phyloP scores from a whole-genome alignment of 192 early-diverging fungal species.

The Coemansia sp. region DNA sequence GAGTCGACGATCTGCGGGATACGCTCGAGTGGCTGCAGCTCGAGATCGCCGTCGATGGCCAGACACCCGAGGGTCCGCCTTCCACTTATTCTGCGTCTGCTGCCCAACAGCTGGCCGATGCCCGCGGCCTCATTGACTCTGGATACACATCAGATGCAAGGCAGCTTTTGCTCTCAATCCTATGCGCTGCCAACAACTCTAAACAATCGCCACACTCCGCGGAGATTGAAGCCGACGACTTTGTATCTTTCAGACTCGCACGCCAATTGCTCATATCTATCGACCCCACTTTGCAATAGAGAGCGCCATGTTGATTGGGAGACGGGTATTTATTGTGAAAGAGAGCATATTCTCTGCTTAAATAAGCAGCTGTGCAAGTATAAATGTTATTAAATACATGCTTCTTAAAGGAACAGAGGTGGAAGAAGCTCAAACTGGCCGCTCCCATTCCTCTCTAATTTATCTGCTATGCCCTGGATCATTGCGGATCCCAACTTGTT shows the following conservation, averaged over 20 bases:
- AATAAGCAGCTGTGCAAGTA: too few species aligned
- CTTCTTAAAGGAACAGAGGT: too few species aligned
- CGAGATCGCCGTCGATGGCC: neutral
- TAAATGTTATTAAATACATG: too few species aligned
- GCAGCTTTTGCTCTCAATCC: constrained; percentile 15
- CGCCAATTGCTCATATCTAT: neutral
- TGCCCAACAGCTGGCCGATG: constrained; percentile 4
- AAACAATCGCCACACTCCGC: too few species aligned
- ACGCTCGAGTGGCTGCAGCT: constrained; percentile 13
- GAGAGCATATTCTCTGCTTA: too few species aligned
- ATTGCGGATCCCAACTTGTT: too few species aligned
- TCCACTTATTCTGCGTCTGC: neutral
- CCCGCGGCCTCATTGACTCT: constrained; percentile 6
- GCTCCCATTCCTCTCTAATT: too few species aligned
- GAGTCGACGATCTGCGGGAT: constrained; percentile 2
- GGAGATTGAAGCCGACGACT: too few species aligned
- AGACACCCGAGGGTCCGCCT: neutral
- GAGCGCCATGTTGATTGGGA: too few species aligned
- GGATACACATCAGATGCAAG: constrained; percentile 21
- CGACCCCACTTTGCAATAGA: neutral
- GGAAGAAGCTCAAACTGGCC: too few species aligned
- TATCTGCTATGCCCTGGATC: too few species aligned
- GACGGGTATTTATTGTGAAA: too few species aligned
- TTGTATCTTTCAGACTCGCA: neutral
- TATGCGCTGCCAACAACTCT: neutral